phyloP scores from a whole-genome alignment of 495 filamentous ascomycete species.

The Pyrenula massariospora region DNA sequence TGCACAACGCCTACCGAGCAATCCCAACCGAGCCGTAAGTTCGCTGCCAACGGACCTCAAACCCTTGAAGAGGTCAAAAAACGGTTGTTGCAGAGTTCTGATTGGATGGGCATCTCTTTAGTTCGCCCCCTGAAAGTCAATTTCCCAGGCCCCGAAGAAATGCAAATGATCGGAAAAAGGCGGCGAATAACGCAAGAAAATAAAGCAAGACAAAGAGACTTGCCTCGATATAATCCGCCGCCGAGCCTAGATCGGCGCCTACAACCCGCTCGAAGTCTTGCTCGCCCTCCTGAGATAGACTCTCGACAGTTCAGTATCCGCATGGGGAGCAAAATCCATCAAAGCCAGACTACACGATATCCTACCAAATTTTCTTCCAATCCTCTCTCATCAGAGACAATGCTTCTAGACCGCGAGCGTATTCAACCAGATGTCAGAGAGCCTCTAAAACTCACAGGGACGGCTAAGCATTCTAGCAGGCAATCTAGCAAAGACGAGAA shows the following conservation, averaged over 20 bases:
- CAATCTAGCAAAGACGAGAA: neutral
- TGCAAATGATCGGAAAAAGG: constrained; percentile 25
- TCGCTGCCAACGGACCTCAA: neutral
- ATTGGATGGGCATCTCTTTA: constrained; percentile 24
- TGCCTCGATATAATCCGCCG: neutral
- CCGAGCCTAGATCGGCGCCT: neutral
- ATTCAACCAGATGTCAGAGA: neutral
- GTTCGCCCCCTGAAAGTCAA: constrained; percentile 22
- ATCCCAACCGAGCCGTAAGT: constrained; percentile 1
- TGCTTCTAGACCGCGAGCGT: constrained; percentile 19
- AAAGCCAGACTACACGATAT: constrained; percentile 18
- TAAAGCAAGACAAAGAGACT: constrained; percentile 12
- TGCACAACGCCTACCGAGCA: neutral
- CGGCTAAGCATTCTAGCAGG: neutral
- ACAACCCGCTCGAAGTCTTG: neutral
- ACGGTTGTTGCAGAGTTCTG: constrained; percentile 19
- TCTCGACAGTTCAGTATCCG: constrained; percentile 1
- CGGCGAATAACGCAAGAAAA: constrained; percentile 24
- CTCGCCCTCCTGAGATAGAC: constrained; percentile 1
- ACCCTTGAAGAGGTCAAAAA: constrained; percentile 17
- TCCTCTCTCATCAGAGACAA: constrained; percentile 21
- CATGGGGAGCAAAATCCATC: constrained; percentile 5
- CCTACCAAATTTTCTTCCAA: constrained; percentile 7
- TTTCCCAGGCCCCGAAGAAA: constrained; percentile 17
- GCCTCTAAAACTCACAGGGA: neutral